phyloP scores from a whole-genome alignment of 2,329 filamentous ascomycete species.

The Exophiala lecanii-corni region DNA sequence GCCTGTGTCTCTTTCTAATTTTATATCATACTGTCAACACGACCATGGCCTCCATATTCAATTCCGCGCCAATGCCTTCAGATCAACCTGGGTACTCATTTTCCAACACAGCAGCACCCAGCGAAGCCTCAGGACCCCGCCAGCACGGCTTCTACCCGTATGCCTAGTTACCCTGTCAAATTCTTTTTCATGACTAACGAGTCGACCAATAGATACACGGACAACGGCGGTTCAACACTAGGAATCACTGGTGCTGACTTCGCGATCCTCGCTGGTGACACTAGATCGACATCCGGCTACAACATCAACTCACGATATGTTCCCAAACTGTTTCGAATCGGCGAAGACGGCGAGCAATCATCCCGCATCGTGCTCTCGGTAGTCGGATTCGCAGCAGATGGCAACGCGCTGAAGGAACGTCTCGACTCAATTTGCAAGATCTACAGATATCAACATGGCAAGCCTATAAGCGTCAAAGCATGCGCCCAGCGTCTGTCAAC shows the following conservation, averaged over 20 bases:
- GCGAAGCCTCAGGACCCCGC: slow-evolving; percentile 45
- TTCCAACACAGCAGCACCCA: slow-evolving; percentile 45
- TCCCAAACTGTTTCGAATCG: slow-evolving; percentile 96
- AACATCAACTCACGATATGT: slow-evolving; percentile 97
- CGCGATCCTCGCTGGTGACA: slow-evolving; percentile 95
- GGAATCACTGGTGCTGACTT: slow-evolving; percentile 93
- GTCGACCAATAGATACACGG: slow-evolving; percentile 63
- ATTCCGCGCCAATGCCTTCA: slow-evolving; percentile 44
- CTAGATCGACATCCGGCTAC: slow-evolving; percentile 90
- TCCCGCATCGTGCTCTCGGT: slow-evolving; percentile 87
- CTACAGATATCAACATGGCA: slow-evolving; percentile 97
- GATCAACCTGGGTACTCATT: slow-evolving; percentile 58
- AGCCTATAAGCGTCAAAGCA: slow-evolving; percentile 88
- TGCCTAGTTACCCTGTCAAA: slow-evolving; percentile 32
- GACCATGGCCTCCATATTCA: slow-evolving; percentile 53
- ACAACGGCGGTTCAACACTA: slow-evolving; percentile 95
- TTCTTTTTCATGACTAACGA: background rate
- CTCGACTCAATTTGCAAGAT: slow-evolving; percentile 95
- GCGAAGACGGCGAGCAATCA: slow-evolving; percentile 73
- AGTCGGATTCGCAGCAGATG: slow-evolving; percentile 92
- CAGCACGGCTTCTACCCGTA: slow-evolving; percentile 93
- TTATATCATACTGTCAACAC: too few relatives aligned
- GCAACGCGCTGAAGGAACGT: slow-evolving; percentile 86
- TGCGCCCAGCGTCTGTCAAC: slow-evolving; percentile 93
- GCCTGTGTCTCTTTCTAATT: too few relatives aligned